Percentiles rank a stretch among this genome's conserved stretches.
Conservation (phyloP, 2,329 filamentous ascomycete species). For the Penicillium frequentans region DNA sequence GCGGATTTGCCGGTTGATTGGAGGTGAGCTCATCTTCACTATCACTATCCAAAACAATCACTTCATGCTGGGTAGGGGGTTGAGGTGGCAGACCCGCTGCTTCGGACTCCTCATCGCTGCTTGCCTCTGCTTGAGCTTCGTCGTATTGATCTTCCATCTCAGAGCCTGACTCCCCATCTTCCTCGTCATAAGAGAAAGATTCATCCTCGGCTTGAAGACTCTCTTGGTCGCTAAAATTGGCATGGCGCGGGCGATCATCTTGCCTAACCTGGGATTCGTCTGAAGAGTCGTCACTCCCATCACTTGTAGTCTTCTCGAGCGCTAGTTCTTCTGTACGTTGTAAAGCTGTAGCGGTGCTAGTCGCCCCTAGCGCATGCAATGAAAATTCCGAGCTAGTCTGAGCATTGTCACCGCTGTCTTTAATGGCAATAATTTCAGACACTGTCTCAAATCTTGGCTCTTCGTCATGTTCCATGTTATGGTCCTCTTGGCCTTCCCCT, state of each 20-base stretch:
- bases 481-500: neutral
- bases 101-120: constrained; percentile 12
- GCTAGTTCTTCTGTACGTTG: neutral
- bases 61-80: constrained; percentile 27
- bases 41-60: constrained; percentile 45
- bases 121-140: constrained; percentile 1
- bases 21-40: constrained; percentile 38
- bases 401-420: neutral
- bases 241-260: neutral
- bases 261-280: neutral
- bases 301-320: neutral
- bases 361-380: neutral
- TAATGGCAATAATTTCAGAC: neutral
- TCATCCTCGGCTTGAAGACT: constrained; percentile 14
- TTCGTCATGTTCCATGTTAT: constrained; percentile 6
- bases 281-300: constrained; percentile 1
- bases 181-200: neutral
- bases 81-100: constrained; percentile 3
- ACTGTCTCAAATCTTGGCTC: neutral
- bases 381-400: neutral
- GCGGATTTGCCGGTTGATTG: neutral
- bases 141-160: constrained; percentile 12
- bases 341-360: neutral
- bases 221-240: constrained; percentile 4
- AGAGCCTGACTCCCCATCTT: constrained; percentile 1